Evolutionary conservation across 1,139 yeast species (phyloP), one percentile per base, ranked within the genome.

Genomic region (Scheffersomyces illinoinensis): DNA sequence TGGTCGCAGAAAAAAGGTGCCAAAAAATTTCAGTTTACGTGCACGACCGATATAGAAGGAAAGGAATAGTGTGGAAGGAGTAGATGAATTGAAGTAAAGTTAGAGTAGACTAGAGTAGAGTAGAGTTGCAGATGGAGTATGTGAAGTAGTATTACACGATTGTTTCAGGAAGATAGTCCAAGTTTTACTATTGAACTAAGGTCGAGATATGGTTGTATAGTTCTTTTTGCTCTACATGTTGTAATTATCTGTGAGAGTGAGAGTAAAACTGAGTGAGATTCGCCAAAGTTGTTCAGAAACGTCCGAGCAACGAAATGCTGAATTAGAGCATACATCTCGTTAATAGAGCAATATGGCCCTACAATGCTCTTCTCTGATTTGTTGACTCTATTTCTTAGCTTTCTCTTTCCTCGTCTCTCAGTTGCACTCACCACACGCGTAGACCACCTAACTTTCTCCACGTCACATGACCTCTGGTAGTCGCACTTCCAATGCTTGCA

Each of bases 21-120:
- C 43, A 33, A 17, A 54, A 47, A 12, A 12, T 26, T 55, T 53
- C 47, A 52, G 52, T 14, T 20, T 17, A 20, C 47, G 49, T 26
- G 53, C 58, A 57, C 58, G 58, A 53, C 57, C 53, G 20, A 4
- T 56, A 26, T 26, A 12, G 43, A 12, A 33, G 43, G 43, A 33
- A 14, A 33, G 33, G 43, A 33, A 33, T 33, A 33, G 43, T 33
- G 4, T 33, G 43, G 43, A 33, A 33, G 43, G 43, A 33, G 43
- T 33, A 2, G 43, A 33, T 2, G 43, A 33, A 8, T 5, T 33
- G 43, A 5, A 12, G 3, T 10, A 3, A 33, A 33, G 43, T 12
- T 33, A 24, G 43, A 10, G 43, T 33, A 33, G 17, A 8, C n/a
- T n/a, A n/a, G n/a, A 33, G 10, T 33, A 10, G 43, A 33, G 43